These are phyloP conservation scores for Paraphoma chrysanthemicola DNA, from an alignment of 2,329 filamentous ascomycete genomes.

Conservation along the genomic window DNA sequence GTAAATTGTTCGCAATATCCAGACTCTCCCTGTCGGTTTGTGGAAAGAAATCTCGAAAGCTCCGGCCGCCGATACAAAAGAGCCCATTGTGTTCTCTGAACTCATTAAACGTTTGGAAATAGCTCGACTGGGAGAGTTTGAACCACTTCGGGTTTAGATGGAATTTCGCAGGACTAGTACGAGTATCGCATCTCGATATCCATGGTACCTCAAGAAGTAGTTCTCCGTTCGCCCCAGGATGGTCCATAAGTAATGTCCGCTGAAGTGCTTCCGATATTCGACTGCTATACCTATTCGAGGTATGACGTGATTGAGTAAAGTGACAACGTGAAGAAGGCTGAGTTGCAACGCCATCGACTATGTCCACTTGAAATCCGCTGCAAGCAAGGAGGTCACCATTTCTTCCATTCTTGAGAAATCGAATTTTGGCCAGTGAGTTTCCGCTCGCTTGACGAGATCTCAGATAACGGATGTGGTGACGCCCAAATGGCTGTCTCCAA, in stretches of 20 bases:
- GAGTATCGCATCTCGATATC: not conserved
- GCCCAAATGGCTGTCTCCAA: constrained; percentile 4
- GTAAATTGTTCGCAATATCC: not conserved
- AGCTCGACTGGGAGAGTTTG: constrained; percentile 2
- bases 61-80: constrained; percentile 1
- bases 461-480: constrained; percentile 3
- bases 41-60: constrained; percentile 2
- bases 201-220: constrained; percentile 3
- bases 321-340: not conserved
- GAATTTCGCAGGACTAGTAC: not conserved
- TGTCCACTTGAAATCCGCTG: constrained; percentile 4
- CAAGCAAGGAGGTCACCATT: not conserved
- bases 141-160: not conserved
- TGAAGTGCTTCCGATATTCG: constrained; percentile 1
- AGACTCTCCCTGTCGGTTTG: not conserved
- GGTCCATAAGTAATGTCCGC: constrained; percentile 4
- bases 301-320: constrained; percentile 2
- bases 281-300: constrained; percentile 1
- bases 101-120: constrained; percentile 1
- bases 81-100: constrained; percentile 1
- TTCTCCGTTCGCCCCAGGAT: constrained; percentile 1
- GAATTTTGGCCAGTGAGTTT: constrained; percentile 1
- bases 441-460: constrained; percentile 3
- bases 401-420: not conserved
- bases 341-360: constrained; percentile 2